Evolutionary conservation across 129 eudicot genomes (phyloP), one percentile per base, ranked within the genome.

Genomic region (Arctium lappa): DNA sequence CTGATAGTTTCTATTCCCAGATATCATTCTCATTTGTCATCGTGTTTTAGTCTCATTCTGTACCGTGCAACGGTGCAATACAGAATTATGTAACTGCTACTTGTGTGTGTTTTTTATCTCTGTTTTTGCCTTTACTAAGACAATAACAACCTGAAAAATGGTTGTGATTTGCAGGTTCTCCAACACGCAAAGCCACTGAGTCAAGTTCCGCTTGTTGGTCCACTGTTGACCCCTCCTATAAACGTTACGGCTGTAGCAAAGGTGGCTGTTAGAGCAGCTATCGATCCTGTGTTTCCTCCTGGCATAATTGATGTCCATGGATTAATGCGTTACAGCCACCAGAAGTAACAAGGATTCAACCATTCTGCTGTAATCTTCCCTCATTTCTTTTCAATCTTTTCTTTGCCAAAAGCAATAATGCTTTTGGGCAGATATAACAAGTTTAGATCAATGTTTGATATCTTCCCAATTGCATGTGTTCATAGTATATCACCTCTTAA

Each of bases 201-300:
- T 65, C 90, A 91, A 86, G 78, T 95, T 4, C 97, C 99, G 0
- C 91, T 92, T 75, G 81, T 95, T 15, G 99, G 99, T 38, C 97
- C 97, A 0, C 82, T 93, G 69, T 84, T 95, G 39, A 91, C 92
- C 3, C 91, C 99, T 30, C 99, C 99, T 0, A 92, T 95, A 39
- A 93, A 85, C 71, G 99, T 95, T 8, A 85, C 84, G 15, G 97
- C 97, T 30, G 97, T 95, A 73, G 97, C 99, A 5, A 91, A 86
- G 85, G 99, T 95, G 72, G 94, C 97, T 32, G 97, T 95, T 42
- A 87, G 98, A 87, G 98, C 97, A 73, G 98, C 98, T 33, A 90
- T 89, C 56, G 97, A 95, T 84, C 97, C 97, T 13, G 97, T 91
- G 40, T 95, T 95, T 83, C 97, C 98, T 34, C 97, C 98, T 31